Evolutionary conservation across 2,329 filamentous ascomycete genomes (phyloP).

Genomic region (Cladophialophora chaetospira): DNA sequence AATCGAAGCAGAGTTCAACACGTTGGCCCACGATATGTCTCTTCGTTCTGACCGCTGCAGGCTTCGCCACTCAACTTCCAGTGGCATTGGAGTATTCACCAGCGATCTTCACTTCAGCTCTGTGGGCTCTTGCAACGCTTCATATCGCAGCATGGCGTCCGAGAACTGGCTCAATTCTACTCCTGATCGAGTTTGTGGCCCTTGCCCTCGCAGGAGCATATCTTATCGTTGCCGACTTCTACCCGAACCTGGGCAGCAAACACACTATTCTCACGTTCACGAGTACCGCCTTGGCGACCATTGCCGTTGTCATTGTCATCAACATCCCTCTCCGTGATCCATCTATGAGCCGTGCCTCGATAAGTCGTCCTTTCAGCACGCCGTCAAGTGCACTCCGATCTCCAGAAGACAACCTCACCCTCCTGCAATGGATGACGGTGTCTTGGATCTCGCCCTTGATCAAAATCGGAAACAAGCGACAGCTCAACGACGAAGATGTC

Average conservation of each 20-base stretch:
- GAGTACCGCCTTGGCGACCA: slow-evolving; percentile 12
- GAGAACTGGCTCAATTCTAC: slow-evolving; percentile 20
- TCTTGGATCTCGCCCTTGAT: slow-evolving; percentile 81
- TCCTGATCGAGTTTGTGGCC: slow-evolving; percentile 14
- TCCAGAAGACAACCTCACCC: slow-evolving; percentile 75
- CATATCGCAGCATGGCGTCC: slow-evolving; percentile 20
- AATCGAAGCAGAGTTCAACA: slow-evolving; percentile 2
- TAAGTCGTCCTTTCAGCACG: slow-evolving; percentile 58
- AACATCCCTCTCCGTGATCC: slow-evolving; percentile 71
- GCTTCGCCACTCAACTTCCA: slow-evolving; percentile 19
- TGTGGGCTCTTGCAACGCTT: slow-evolving; percentile 17
- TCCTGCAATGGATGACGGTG: slow-evolving; percentile 84
- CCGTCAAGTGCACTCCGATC: slow-evolving; percentile 65
- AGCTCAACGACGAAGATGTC: slow-evolving; percentile 76
- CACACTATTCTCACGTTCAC: slow-evolving; percentile 8
- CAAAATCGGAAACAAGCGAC: slow-evolving; percentile 60
- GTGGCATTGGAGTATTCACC: slow-evolving; percentile 17
- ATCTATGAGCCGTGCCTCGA: slow-evolving; percentile 54
- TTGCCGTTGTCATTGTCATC: slow-evolving; percentile 57
- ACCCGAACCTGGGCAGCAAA: background rate
- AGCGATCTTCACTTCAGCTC: slow-evolving; percentile 7
- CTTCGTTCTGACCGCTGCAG: slow-evolving; percentile 18
- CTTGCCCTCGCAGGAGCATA: slow-evolving; percentile 8
- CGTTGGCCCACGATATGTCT: slow-evolving; percentile 18
- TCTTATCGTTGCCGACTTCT: slow-evolving; percentile 15